phyloP scores from a whole-genome alignment of 306 rosid species.

The Cajanus cajan region DNA sequence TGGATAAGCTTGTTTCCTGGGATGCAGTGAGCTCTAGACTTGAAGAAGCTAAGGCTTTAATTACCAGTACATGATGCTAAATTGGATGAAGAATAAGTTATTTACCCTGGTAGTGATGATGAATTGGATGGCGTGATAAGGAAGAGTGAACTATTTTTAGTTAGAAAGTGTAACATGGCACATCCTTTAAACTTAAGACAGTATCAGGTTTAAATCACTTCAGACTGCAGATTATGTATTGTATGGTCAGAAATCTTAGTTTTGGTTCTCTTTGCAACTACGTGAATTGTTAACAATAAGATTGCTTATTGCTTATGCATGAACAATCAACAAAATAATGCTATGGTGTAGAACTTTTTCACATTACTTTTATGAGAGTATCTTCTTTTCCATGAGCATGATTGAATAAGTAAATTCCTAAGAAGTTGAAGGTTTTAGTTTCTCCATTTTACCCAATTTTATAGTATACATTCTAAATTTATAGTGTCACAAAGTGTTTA shows the following conservation, averaged over 20 bases:
- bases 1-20: constrained; percentile 79
- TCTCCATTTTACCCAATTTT: neutral
- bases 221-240: constrained; percentile 7
- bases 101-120: neutral
- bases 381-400: neutral
- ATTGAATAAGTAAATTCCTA: neutral
- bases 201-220: neutral
- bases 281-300: neutral
- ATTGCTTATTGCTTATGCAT: neutral
- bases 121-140: neutral
- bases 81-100: constrained; percentile 31
- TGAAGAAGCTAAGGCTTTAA: constrained; percentile 60
- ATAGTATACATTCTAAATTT: neutral
- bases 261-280: neutral
- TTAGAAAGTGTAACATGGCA: neutral
- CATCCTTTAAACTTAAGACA: neutral
- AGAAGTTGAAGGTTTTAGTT: neutral
- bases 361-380: neutral
- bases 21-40: constrained; percentile 61
- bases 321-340: neutral
- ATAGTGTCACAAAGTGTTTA: neutral
- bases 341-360: neutral
- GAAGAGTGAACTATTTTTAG: neutral
- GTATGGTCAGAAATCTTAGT: neutral
- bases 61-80: constrained; percentile 28